Percentiles rank a stretch among this genome's conserved stretches.
phyloP scores from a whole-genome alignment of 495 filamentous ascomycete genomes.

The Penicillium soppii region DNA sequence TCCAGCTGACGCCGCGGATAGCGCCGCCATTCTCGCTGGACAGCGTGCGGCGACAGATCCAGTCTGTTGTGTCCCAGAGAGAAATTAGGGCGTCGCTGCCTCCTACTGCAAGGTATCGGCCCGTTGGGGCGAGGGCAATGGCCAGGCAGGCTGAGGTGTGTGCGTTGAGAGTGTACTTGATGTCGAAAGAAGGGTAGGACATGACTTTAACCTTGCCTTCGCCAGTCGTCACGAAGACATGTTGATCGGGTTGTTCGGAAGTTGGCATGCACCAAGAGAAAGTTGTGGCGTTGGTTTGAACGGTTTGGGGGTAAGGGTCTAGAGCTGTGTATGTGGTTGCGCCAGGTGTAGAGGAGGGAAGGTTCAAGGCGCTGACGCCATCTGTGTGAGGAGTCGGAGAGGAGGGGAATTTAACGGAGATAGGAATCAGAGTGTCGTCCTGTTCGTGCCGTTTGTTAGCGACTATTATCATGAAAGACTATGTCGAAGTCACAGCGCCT shows the following conservation, averaged over 20 bases:
- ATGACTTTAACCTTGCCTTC: slow-evolving; percentile 81
- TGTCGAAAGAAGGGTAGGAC: slow-evolving; percentile 56
- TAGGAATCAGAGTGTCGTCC: slow-evolving; percentile 69
- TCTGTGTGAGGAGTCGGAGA: slow-evolving; percentile 32
- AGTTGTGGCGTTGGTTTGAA: slow-evolving; percentile 77
- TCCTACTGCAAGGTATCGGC: slow-evolving; percentile 80
- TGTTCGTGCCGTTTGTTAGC: slow-evolving; percentile 25
- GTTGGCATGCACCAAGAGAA: slow-evolving; percentile 67
- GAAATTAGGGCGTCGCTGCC: slow-evolving; percentile 85
- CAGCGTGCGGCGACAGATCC: slow-evolving; percentile 83
- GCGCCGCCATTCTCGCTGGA: slow-evolving; percentile 69
- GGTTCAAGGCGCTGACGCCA: slow-evolving; percentile 10
- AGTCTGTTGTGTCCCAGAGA: slow-evolving; percentile 90
- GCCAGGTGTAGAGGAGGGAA: slow-evolving; percentile 12
- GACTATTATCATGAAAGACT: not conserved
- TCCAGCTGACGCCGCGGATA: slow-evolving; percentile 83
- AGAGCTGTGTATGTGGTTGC: slow-evolving; percentile 45
- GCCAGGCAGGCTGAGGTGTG: slow-evolving; percentile 78
- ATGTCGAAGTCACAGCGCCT: not conserved
- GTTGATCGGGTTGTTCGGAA: slow-evolving; percentile 35
- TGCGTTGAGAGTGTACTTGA: slow-evolving; percentile 66
- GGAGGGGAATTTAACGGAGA: slow-evolving; percentile 51
- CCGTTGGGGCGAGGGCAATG: slow-evolving; percentile 70
- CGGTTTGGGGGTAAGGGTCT: slow-evolving; percentile 63
- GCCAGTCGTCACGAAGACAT: slow-evolving; percentile 76